Percentiles rank a stretch among this genome's conserved stretches.
phyloP scores from a whole-genome alignment of 1,284 basidiomycete species.

The Apiotrichum veenhuisii region DNA sequence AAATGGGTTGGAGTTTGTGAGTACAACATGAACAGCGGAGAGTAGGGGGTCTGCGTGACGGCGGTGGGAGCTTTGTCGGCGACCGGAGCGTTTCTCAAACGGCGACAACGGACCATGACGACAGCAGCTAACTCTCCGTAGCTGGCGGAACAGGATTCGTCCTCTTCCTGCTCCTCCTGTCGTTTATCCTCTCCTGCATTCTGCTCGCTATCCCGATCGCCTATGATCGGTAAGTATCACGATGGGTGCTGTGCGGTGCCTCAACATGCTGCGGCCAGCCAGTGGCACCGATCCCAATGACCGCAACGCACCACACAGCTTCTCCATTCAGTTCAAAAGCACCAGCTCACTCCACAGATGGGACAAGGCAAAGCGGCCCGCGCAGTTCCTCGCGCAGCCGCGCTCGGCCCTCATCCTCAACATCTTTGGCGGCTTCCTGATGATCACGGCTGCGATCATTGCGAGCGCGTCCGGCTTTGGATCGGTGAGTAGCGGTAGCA shows the following conservation, averaged over 20 bases:
- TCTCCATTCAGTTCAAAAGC: too few relatives aligned
- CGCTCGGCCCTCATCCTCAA: conserved; percentile 77
- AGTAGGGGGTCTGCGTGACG: too few relatives aligned
- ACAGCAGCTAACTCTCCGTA: conserved; percentile 39
- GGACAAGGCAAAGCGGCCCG: conserved; percentile 68
- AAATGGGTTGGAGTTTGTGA: conserved; percentile 77
- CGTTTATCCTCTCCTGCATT: conserved; percentile 67
- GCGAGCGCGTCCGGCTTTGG: conserved; percentile 18
- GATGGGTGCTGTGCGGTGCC: neutral
- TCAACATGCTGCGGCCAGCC: too few relatives aligned
- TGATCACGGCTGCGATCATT: conserved; percentile 66
- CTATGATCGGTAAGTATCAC: conserved; percentile 64
- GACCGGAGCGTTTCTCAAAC: too few relatives aligned
- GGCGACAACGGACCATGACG: too few relatives aligned
- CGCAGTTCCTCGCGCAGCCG: conserved; percentile 71
- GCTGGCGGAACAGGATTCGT: conserved; percentile 80
- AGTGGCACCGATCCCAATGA: too few relatives aligned
- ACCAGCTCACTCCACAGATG: conserved; percentile 41
- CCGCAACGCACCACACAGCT: too few relatives aligned
- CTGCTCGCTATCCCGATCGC: conserved; percentile 72
- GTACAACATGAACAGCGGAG: conserved; percentile 46
- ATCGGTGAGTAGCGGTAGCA: neutral
- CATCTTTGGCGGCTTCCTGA: conserved; percentile 61
- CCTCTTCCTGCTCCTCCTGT: conserved; percentile 71
- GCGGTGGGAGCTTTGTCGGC: too few relatives aligned